phyloP scores from a whole-genome alignment of 768 basidiomycete genomes.

The Suillus spraguei region DNA sequence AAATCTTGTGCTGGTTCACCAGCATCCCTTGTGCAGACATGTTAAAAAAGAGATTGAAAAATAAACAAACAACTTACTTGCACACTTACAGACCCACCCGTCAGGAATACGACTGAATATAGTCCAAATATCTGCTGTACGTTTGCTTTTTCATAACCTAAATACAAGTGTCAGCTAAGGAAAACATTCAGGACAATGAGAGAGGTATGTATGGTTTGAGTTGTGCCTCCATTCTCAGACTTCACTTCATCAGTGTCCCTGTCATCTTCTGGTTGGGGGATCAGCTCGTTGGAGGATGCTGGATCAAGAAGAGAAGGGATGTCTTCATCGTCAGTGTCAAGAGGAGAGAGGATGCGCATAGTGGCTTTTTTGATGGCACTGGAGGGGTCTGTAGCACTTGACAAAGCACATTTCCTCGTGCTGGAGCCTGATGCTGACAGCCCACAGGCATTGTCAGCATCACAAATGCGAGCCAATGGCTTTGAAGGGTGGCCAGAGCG shows the following conservation, averaged over 20 bases:
- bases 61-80: too few relatives aligned
- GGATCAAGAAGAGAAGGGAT: neutral
- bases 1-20: neutral
- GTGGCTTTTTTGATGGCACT: neutral
- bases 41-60: too few relatives aligned
- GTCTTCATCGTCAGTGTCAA: neutral
- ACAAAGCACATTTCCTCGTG: neutral
- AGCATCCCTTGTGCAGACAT: neutral
- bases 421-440: neutral
- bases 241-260: neutral
- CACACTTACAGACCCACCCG: too few relatives aligned
- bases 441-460: neutral
- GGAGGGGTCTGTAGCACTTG: neutral
- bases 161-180: too few relatives aligned
- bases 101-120: too few relatives aligned
- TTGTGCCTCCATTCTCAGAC: too few relatives aligned
- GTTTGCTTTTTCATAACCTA: too few relatives aligned
- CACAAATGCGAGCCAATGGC: neutral
- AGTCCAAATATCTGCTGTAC: too few relatives aligned
- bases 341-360: neutral
- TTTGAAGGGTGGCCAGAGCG: neutral
- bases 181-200: too few relatives aligned
- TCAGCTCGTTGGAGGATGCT: neutral
- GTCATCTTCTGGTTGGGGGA: neutral
- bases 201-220: neutral